Evolutionary conservation across 1,284 basidiomycete genomes (phyloP), one percentile per base, ranked within the genome.

Genomic region (Boletus subluridellus): DNA sequence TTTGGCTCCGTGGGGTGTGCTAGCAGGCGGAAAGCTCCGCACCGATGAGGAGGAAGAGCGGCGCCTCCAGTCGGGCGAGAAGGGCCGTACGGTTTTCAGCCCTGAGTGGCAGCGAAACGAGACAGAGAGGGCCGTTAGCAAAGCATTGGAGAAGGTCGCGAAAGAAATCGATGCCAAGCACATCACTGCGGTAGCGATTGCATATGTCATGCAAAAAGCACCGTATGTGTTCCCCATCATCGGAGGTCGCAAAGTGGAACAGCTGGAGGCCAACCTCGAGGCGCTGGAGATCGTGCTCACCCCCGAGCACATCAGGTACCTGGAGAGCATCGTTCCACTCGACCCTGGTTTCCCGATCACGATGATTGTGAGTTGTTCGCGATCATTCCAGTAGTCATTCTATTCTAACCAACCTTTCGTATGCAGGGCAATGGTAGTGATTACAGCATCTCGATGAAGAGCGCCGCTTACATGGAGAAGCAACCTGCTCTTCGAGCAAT

Each of bases 241-340:
- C 32, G 82, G 83, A 0, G 79, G 80, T 0, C 75, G 81, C 57
- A 83, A 83, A 60, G 67, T 80, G 39, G 78, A 81, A 61, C 80
- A 84, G 15, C 42, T 84, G 0, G 47, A 73, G 24, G 73, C 68
- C 14, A 84, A 84, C 66, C 67, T 84, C 56, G 74, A 81, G 54
- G 80, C 78, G 0, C 73, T 84, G 11, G 67, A 75, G 8, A 73
- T 84, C 42, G 61, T 67, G 1, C 73, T 84, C 30, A 75, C 73
- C 11, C 53, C 61, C 4, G 77, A 24, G 81, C 21, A 21, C 21
- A 21, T 21, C 21, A 82, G 59, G 39, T 74, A 21, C 21, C 21
- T 21, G 21, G 21, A 21, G 21, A 21, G 21, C 21, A 21, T 21
- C 21, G 21, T 21, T 7, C 71, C 76, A 1, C 79, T 81, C 5